phyloP scores from a whole-genome alignment of 2,329 filamentous ascomycete species.

The Lasiodiplodia theobromae region DNA sequence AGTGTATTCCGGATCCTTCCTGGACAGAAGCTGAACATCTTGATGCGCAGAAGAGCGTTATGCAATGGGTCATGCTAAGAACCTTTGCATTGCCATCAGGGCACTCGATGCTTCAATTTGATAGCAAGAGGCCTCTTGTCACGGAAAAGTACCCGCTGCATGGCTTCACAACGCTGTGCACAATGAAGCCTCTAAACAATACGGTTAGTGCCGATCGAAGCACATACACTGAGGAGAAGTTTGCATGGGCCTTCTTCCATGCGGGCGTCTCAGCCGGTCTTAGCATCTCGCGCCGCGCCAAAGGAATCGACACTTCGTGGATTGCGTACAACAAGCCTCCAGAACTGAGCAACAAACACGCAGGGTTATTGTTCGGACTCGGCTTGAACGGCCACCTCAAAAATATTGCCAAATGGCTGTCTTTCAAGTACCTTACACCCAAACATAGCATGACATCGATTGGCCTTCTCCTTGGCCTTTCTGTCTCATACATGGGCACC shows the following conservation, averaged over 20 bases:
- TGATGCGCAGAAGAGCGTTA: constrained; percentile 90
- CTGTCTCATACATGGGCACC: constrained; percentile 92
- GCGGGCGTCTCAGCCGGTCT: constrained; percentile 92
- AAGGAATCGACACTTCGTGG: constrained; percentile 98
- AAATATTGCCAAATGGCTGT: constrained; percentile 94
- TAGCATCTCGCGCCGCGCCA: constrained; percentile 86
- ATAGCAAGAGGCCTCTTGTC: constrained; percentile 83
- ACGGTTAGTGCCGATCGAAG: constrained; percentile 91
- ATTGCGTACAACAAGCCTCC: constrained; percentile 96
- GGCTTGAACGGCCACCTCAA: constrained; percentile 96
- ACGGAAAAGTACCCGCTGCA: constrained; percentile 91
- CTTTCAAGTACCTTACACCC: constrained; percentile 98
- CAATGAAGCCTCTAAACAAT: constrained; percentile 90
- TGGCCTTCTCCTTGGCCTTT: constrained; percentile 87
- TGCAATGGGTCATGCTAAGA: constrained; percentile 83
- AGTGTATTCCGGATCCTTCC: constrained; percentile 74
- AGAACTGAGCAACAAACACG: constrained; percentile 94
- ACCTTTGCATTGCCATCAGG: constrained; percentile 90
- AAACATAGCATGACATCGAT: constrained; percentile 99
- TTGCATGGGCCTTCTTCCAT: constrained; percentile 98
- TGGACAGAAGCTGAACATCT: constrained; percentile 88
- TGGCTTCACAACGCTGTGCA: constrained; percentile 89
- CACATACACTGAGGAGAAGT: constrained; percentile 91
- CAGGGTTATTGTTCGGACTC: constrained; percentile 87
- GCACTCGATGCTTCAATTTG: constrained; percentile 85